Percentiles rank a stretch among this genome's conserved stretches.
phyloP scores from a whole-genome alignment of 768 basidiomycete genomes.

The Pisolithus orientalis region DNA sequence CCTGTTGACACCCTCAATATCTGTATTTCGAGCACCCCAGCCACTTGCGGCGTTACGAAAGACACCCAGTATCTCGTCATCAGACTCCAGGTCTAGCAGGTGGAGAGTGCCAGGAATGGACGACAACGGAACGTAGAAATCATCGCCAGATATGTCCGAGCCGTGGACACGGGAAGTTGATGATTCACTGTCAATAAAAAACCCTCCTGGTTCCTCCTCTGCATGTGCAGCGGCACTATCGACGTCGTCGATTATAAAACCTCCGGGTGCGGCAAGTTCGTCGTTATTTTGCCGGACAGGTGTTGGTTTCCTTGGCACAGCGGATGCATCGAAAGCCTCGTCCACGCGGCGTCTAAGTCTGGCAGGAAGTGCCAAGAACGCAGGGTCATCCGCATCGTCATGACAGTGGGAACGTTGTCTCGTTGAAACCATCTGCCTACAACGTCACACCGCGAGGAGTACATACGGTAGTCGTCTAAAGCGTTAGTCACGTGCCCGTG shows the following conservation, averaged over 20 bases:
- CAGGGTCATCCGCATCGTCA: slow-evolving; percentile 10
- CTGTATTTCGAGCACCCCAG: slow-evolving; percentile 41
- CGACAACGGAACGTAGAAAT: slow-evolving; percentile 43
- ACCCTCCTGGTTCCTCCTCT: slow-evolving; percentile 24
- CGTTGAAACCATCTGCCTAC: neutral
- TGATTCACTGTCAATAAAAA: slow-evolving; percentile 19
- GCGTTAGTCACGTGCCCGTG: slow-evolving; percentile 3
- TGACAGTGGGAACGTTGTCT: neutral
- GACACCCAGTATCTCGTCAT: slow-evolving; percentile 67
- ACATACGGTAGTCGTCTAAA: neutral
- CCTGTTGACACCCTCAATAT: slow-evolving; percentile 40
- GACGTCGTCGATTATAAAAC: slow-evolving; percentile 28
- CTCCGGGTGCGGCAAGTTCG: slow-evolving; percentile 19
- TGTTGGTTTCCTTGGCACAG: neutral
- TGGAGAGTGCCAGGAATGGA: slow-evolving; percentile 57
- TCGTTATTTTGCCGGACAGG: neutral
- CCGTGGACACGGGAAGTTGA: slow-evolving; percentile 2
- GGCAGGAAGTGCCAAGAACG: slow-evolving; percentile 37
- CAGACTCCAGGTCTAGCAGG: slow-evolving; percentile 56
- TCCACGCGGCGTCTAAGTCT: slow-evolving; percentile 44
- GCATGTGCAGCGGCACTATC: slow-evolving; percentile 8
- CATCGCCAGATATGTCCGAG: neutral
- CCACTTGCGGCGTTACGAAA: slow-evolving; percentile 73
- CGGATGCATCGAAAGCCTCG: slow-evolving; percentile 37
- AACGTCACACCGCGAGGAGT: neutral